Percentiles rank a stretch among this genome's conserved stretches.
These are phyloP conservation scores for Coemansia brasiliensis DNA, from an alignment of 192 early-diverging fungal species.

Conservation along the genomic window DNA sequence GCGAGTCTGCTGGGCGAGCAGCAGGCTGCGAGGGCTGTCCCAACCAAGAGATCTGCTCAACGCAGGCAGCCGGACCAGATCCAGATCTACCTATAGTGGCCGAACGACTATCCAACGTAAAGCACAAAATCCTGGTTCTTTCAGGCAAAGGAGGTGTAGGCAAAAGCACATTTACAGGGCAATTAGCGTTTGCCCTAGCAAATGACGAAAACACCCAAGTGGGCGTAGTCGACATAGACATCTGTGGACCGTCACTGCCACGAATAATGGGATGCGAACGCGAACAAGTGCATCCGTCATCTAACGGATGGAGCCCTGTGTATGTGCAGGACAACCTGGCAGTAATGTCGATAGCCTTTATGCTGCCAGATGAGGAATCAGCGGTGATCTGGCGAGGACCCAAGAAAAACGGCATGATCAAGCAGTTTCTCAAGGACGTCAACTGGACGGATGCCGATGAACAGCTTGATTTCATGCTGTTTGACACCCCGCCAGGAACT, in stretches of 20 bases:
- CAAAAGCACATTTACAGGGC: slow-evolving; percentile 87
- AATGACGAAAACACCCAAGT: slow-evolving; percentile 45
- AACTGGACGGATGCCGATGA: slow-evolving; percentile 66
- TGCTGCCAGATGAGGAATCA: slow-evolving; percentile 82
- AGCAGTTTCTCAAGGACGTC: slow-evolving; percentile 95
- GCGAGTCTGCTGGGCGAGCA: slow-evolving; percentile 68
- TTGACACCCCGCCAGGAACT: slow-evolving; percentile 97
- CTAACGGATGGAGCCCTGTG: slow-evolving; percentile 79
- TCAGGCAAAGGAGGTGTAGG: slow-evolving; percentile 99
- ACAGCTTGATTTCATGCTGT: slow-evolving; percentile 82
- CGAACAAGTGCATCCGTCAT: slow-evolving; percentile 80
- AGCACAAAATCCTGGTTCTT: slow-evolving; percentile 88
- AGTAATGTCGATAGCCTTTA: slow-evolving; percentile 93
- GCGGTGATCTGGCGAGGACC: slow-evolving; percentile 96
- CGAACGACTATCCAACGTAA: slow-evolving; percentile 60
- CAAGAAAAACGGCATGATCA: slow-evolving; percentile 89
- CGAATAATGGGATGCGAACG: slow-evolving; percentile 85
- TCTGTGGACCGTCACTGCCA: slow-evolving; percentile 95
- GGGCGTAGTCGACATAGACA: slow-evolving; percentile 94
- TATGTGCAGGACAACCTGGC: slow-evolving; percentile 77
- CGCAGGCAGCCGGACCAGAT: slow-evolving; percentile 77
- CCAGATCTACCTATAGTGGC: slow-evolving; percentile 70
- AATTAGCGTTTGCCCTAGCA: slow-evolving; percentile 82
- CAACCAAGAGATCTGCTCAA: slow-evolving; percentile 74
- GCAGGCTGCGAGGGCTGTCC: slow-evolving; percentile 81